Evolutionary conservation across 2,329 filamentous ascomycete species (phyloP).

Genomic region (Penicillium brasilianum): DNA sequence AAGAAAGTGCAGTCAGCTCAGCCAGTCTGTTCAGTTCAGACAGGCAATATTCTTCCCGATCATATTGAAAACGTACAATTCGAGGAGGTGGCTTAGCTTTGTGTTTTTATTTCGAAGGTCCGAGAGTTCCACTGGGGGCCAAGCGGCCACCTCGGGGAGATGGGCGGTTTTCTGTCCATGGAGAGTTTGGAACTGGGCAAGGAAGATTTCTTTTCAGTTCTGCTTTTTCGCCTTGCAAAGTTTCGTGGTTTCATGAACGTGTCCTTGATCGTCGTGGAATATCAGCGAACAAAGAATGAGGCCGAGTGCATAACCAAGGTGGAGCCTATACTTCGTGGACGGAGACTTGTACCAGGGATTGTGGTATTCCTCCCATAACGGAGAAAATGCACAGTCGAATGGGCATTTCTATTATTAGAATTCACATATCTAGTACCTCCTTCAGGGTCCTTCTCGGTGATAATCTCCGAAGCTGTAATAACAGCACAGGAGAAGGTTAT

Average conservation of each 20-base stretch:
- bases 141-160: background rate
- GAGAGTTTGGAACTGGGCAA: background rate
- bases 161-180: background rate
- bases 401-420: background rate
- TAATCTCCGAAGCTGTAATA: background rate
- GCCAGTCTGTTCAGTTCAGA: no score
- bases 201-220: background rate
- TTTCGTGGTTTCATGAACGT: background rate
- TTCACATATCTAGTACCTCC: background rate
- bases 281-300: background rate
- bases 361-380: background rate
- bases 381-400: background rate
- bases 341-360: background rate
- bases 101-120: background rate
- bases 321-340: background rate
- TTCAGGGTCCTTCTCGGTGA: background rate
- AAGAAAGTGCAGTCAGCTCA: background rate
- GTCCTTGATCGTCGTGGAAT: background rate
- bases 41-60: background rate
- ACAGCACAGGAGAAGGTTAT: background rate
- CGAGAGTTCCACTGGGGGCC: background rate
- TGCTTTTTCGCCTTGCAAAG: background rate
- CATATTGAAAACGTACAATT: background rate
- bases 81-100: slow-evolving; percentile 5
- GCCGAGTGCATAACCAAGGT: background rate